Evolutionary conservation across 495 filamentous ascomycete genomes (phyloP).

Genomic region (Pseudotulostoma volvatum): DNA sequence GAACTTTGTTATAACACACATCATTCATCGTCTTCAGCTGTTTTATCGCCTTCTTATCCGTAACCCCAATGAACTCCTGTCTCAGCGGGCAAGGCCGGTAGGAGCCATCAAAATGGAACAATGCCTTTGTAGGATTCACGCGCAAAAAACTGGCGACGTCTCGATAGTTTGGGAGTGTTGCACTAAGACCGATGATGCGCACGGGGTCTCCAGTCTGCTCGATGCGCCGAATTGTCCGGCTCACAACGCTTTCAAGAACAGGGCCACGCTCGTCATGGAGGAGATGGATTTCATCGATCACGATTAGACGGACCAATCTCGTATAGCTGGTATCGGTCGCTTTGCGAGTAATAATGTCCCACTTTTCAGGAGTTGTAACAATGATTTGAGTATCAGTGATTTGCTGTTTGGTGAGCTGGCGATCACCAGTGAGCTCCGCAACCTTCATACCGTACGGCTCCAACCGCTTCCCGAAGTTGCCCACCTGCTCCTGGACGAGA

Average conservation of each 20-base stretch:
- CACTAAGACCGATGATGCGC: slow-evolving; percentile 80
- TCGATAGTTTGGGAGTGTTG: slow-evolving; percentile 89
- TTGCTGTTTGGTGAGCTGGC: slow-evolving; percentile 95
- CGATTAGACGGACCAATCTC: slow-evolving; percentile 82
- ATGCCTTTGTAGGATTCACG: slow-evolving; percentile 66
- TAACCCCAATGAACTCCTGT: slow-evolving; percentile 96
- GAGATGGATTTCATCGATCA: slow-evolving; percentile 97
- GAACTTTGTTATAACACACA: slow-evolving; percentile 91
- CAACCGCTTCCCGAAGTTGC: slow-evolving; percentile 85
- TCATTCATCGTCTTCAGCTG: slow-evolving; percentile 99
- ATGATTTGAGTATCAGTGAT: slow-evolving; percentile 94
- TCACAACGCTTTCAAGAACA: slow-evolving; percentile 93
- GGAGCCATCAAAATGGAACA: slow-evolving; percentile 94
- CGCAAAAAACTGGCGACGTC: slow-evolving; percentile 95
- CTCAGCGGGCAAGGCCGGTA: slow-evolving; percentile 83
- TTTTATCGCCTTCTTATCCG: slow-evolving; percentile 96
- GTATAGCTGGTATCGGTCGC: slow-evolving; percentile 95
- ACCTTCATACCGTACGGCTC: slow-evolving; percentile 82
- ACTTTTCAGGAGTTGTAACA: slow-evolving; percentile 97
- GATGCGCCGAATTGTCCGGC: slow-evolving; percentile 75
- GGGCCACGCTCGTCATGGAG: slow-evolving; percentile 95
- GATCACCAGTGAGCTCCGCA: slow-evolving; percentile 89
- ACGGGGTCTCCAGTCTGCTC: slow-evolving; percentile 89
- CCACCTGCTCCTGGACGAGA: slow-evolving; percentile 86
- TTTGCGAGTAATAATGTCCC: slow-evolving; percentile 95